Evolutionary conservation across 2,329 filamentous ascomycete genomes (phyloP).

Genomic region (Penicillium sp.): DNA sequence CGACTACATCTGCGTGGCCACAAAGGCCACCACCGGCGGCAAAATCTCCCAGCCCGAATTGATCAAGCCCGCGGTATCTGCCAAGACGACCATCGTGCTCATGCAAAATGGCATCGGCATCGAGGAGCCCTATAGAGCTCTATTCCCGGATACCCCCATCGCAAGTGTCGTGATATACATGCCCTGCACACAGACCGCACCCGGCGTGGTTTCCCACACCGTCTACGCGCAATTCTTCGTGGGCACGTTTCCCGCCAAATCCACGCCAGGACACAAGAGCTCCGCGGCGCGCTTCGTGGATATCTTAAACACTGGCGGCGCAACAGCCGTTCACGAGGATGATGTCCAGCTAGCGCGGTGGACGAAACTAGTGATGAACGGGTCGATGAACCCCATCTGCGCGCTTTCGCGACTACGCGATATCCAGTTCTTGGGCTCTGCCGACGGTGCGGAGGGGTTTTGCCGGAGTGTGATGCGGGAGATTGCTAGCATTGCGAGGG

Average conservation of each 20-base stretch:
- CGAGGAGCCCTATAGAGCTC: not conserved
- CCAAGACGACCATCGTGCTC: not conserved
- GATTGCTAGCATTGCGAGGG: not conserved
- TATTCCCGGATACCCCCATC: not conserved
- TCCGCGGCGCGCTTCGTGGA: not conserved
- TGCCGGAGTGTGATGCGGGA: not conserved
- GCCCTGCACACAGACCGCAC: constrained; percentile 1
- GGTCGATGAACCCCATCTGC: not conserved
- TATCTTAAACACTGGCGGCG: not conserved
- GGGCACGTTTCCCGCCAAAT: not conserved
- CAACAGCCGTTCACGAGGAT: not conserved
- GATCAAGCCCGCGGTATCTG: constrained; percentile 1
- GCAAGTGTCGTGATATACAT: constrained; percentile 1
- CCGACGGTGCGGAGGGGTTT: not conserved
- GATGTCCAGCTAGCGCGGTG: not conserved
- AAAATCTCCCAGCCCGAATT: not conserved
- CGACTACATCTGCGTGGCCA: not conserved
- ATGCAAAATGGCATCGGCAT: constrained; percentile 2
- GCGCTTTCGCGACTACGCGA: not conserved
- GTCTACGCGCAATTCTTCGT: not conserved
- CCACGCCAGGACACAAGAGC: not conserved
- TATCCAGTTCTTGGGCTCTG: not conserved
- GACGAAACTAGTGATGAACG: not conserved
- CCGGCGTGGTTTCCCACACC: not conserved
- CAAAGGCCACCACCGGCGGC: not conserved